Evolutionary conservation across 768 basidiomycete species (phyloP).

Genomic region (Termitomyces sp.): DNA sequence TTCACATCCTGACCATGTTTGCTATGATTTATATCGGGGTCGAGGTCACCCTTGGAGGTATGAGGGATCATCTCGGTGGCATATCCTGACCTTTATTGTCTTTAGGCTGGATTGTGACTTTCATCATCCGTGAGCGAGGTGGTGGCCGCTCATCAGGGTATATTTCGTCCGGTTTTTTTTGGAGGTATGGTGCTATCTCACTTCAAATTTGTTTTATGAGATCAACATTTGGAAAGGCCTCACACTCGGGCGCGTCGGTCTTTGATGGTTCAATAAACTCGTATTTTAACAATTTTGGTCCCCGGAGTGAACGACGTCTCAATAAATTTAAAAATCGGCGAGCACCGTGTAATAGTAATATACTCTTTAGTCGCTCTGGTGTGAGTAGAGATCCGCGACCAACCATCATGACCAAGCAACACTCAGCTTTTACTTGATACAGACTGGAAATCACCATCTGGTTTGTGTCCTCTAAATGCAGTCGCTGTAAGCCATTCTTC

Average conservation of each 20-base stretch:
- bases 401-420: not conserved
- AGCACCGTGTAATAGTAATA: constrained; percentile 24
- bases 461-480: constrained; percentile 46
- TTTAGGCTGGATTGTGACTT: constrained; percentile 52
- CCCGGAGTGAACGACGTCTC: not conserved
- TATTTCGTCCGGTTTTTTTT: constrained; percentile 26
- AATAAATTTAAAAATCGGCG: constrained; percentile 22
- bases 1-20: constrained; percentile 43
- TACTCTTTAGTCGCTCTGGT: constrained; percentile 29
- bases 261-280: constrained; percentile 45
- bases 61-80: not conserved
- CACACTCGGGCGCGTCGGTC: constrained; percentile 45
- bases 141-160: constrained; percentile 46
- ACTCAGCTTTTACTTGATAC: not conserved
- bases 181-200: constrained; percentile 10
- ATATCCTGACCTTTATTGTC: not conserved
- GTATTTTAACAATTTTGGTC: constrained; percentile 16
- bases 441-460: constrained; percentile 47
- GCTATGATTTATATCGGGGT: constrained; percentile 43
- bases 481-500: constrained; percentile 28
- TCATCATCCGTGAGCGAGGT: constrained; percentile 35
- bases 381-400: constrained; percentile 10
- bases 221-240: constrained; percentile 25
- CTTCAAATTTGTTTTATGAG: not conserved
- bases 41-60: constrained; percentile 47